These are phyloP conservation scores for Boletus sp. DNA, from an alignment of 1,284 basidiomycete species.

Conservation along the genomic window DNA sequence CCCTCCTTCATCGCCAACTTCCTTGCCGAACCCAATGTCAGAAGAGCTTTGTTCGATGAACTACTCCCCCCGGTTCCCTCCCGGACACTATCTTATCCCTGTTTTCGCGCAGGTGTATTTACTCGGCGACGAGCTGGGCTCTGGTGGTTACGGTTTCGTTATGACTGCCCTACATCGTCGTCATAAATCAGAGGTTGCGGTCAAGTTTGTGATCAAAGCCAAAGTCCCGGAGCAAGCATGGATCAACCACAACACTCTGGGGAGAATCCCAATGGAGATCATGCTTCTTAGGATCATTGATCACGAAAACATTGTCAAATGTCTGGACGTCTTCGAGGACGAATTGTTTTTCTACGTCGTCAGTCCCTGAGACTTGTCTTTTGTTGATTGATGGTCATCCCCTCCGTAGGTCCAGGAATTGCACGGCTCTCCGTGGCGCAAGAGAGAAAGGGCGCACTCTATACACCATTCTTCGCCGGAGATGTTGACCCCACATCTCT, in stretches of 20 bases:
- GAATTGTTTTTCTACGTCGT: slow-evolving; percentile 82
- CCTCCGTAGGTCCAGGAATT: slow-evolving; percentile 77
- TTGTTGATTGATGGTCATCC: slow-evolving; percentile 1
- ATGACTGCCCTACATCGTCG: slow-evolving; percentile 66
- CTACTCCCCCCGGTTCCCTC: slow-evolving; percentile 58
- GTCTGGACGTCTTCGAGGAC: slow-evolving; percentile 83
- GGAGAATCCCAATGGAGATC: slow-evolving; percentile 76
- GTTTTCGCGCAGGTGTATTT: slow-evolving; percentile 66
- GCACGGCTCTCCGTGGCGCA: slow-evolving; percentile 83
- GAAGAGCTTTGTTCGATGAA: slow-evolving; percentile 33
- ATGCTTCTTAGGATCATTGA: slow-evolving; percentile 71
- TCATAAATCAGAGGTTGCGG: slow-evolving; percentile 69
- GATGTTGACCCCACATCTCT: slow-evolving; percentile 32
- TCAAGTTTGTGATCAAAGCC: slow-evolving; percentile 89
- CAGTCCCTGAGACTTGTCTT: slow-evolving; percentile 29
- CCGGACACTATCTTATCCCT: slow-evolving; percentile 58
- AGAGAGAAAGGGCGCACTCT: slow-evolving; percentile 29
- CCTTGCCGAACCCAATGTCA: not conserved
- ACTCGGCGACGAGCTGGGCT: slow-evolving; percentile 79
- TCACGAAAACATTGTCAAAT: slow-evolving; percentile 80
- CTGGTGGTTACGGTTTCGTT: slow-evolving; percentile 91
- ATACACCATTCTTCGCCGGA: slow-evolving; percentile 22
- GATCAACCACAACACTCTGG: slow-evolving; percentile 61
- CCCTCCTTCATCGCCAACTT: slow-evolving; percentile 1
- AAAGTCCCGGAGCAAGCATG: slow-evolving; percentile 80